These are phyloP conservation scores for Schizothecium vesticola DNA, from an alignment of 495 filamentous ascomycete species.

Conservation along the genomic window DNA sequence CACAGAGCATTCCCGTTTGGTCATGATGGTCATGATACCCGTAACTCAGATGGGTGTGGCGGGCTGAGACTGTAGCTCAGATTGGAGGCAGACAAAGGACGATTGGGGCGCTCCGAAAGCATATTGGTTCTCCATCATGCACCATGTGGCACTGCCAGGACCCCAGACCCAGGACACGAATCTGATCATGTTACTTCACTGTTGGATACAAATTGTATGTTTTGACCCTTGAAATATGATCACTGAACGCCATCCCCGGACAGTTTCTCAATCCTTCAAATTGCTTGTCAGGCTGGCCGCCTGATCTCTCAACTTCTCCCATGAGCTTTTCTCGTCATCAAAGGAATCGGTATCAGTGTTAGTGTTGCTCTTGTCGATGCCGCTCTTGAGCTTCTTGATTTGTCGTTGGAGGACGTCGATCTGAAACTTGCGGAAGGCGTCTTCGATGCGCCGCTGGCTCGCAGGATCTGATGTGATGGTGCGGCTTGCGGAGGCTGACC, in stretches of 20 bases:
- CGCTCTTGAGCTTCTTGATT: constrained; percentile 49
- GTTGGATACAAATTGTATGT: neutral
- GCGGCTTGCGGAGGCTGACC: constrained; percentile 46
- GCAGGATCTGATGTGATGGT: constrained; percentile 52
- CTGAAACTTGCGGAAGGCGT: constrained; percentile 57
- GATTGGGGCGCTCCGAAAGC: neutral
- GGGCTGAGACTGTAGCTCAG: neutral
- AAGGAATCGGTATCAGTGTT: neutral
- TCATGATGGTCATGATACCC: neutral
- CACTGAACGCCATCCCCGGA: neutral
- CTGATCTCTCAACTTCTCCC: constrained; percentile 16
- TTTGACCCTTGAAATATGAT: neutral
- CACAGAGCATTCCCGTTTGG: neutral
- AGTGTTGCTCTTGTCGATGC: constrained; percentile 1
- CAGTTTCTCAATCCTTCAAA: neutral
- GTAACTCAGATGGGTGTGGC: neutral
- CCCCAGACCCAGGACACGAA: neutral
- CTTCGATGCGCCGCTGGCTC: constrained; percentile 51
- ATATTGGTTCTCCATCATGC: neutral
- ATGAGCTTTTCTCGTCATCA: neutral
- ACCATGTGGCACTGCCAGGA: neutral
- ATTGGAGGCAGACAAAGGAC: neutral
- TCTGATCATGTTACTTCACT: neutral
- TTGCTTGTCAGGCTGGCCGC: constrained; percentile 11
- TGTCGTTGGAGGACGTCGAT: constrained; percentile 57